Percentiles rank a stretch among this genome's conserved stretches.
Evolutionary conservation across 768 basidiomycete species (phyloP).

Genomic region (Xerocomus potaroensis): DNA sequence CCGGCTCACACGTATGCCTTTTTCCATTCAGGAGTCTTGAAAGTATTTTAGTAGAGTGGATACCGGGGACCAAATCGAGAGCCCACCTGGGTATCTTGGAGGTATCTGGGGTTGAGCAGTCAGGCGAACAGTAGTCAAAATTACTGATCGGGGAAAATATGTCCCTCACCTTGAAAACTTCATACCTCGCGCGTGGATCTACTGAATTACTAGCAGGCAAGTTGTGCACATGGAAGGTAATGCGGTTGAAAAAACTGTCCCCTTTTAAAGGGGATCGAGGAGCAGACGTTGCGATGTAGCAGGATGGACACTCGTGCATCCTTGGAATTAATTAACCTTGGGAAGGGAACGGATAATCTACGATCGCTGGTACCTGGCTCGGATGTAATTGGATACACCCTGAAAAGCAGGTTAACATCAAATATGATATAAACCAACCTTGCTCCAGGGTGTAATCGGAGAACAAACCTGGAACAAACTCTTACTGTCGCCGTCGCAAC

Average conservation of each 20-base stretch:
- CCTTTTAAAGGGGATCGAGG: not conserved
- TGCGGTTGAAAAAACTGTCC: not conserved
- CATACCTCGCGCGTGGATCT: not conserved
- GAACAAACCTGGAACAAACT: too few species aligned
- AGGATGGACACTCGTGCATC: not conserved
- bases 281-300: not conserved
- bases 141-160: not conserved
- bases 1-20: constrained; percentile 27
- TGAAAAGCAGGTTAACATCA: not conserved
- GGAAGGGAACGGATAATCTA: not conserved
- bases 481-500: too few species aligned
- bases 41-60: not conserved
- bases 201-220: too few species aligned
- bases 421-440: not conserved
- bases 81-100: constrained; percentile 62
- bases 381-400: not conserved
- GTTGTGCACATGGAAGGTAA: too few species aligned
- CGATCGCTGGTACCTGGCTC: not conserved
- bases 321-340: not conserved
- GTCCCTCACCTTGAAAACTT: not conserved
- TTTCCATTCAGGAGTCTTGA: constrained; percentile 60
- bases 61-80: not conserved
- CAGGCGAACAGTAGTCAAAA: too few species aligned
- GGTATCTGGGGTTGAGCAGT: constrained; percentile 50
- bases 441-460: not conserved